A percentile compares a stretch with the other conserved stretches of the same genome.
These are phyloP conservation scores for Phytophthora citrophthora DNA, from an alignment of 352 stramenopile species.

Conservation along the genomic window DNA sequence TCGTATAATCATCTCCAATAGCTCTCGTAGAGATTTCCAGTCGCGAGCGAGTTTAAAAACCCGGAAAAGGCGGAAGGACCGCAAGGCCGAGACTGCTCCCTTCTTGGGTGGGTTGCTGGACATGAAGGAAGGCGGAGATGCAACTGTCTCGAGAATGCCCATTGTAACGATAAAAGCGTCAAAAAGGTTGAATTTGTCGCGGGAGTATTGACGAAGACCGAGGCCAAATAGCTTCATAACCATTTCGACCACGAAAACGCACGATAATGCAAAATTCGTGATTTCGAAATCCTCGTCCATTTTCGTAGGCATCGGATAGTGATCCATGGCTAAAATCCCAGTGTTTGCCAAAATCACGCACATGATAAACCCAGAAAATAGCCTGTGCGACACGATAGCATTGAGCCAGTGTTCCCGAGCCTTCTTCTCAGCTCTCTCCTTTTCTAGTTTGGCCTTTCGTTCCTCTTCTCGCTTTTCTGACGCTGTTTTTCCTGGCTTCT, in stretches of 20 bases:
- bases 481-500: slow-evolving; percentile 35
- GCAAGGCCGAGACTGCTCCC: slow-evolving; percentile 80
- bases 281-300: slow-evolving; percentile 72
- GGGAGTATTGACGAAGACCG: slow-evolving; percentile 71
- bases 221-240: slow-evolving; percentile 88
- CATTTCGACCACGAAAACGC: slow-evolving; percentile 79
- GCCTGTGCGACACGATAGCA: slow-evolving; percentile 60
- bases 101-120: slow-evolving; percentile 57
- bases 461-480: slow-evolving; percentile 48
- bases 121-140: slow-evolving; percentile 78
- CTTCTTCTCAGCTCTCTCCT: slow-evolving; percentile 38
- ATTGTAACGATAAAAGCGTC: slow-evolving; percentile 88
- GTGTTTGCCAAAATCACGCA: slow-evolving; percentile 88
- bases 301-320: slow-evolving; percentile 71
- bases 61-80: slow-evolving; percentile 91
- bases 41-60: slow-evolving; percentile 95
- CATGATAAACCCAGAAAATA: slow-evolving; percentile 75
- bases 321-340: slow-evolving; percentile 75
- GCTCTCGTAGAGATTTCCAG: slow-evolving; percentile 92
- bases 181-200: slow-evolving; percentile 85
- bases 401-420: slow-evolving; percentile 49
- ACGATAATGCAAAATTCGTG: slow-evolving; percentile 81
- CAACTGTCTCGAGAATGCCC: slow-evolving; percentile 70
- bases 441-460: slow-evolving; percentile 37
- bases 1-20: slow-evolving; percentile 91